These are phyloP conservation scores for Linderniella brevidens DNA, from an alignment of 257 asterid genomes.

Conservation along the genomic window DNA sequence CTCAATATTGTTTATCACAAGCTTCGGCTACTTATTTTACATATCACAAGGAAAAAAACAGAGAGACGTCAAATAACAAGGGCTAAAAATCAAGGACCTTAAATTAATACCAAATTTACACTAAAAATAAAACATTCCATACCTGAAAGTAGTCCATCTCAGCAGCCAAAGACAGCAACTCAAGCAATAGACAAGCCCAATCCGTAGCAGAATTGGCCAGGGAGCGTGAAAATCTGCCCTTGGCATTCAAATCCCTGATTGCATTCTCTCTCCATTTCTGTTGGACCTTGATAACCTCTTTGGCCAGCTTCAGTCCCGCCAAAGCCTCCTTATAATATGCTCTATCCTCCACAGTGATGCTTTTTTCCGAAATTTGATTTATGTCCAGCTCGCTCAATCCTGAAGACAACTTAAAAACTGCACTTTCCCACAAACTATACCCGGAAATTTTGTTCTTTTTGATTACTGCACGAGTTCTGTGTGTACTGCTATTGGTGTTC, in stretches of 20 bases:
- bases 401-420: constrained; percentile 42
- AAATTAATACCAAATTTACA: constrained; percentile 4
- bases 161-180: constrained; percentile 75
- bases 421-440: constrained; percentile 70
- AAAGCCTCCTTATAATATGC: constrained; percentile 64
- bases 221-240: constrained; percentile 73
- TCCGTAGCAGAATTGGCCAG: constrained; percentile 84
- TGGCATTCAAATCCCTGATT: constrained; percentile 51
- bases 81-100: constrained; percentile 4
- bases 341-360: constrained; percentile 27
- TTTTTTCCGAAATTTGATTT: constrained; percentile 24
- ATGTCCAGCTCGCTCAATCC: constrained; percentile 46
- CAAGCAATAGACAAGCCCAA: constrained; percentile 89
- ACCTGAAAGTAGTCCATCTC: constrained; percentile 93
- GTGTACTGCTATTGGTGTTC: constrained; percentile 12
- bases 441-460: constrained; percentile 26
- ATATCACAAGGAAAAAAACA: constrained; percentile 14
- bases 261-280: constrained; percentile 76
- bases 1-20: constrained; percentile 93
- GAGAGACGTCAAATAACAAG: background rate
- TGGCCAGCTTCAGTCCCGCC: constrained; percentile 79
- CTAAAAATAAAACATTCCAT: constrained; percentile 9
- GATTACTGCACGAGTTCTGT: constrained; percentile 12
- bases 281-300: constrained; percentile 66
- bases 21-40: constrained; percentile 64